phyloP scores from a whole-genome alignment of 1,139 yeast genomes.

The Wickerhamiella infanticola region DNA sequence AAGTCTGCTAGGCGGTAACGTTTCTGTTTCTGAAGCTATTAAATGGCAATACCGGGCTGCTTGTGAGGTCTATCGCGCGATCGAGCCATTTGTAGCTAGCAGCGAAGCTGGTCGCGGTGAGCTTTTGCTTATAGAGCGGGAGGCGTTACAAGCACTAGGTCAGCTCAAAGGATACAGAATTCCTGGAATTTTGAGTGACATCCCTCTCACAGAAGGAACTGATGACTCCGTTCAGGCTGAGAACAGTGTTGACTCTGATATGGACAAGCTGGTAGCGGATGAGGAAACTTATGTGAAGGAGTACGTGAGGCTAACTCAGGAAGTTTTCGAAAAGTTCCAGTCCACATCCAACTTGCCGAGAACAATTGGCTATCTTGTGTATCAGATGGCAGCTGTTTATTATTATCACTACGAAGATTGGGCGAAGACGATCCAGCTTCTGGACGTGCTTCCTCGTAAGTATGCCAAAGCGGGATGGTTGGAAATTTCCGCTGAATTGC shows the following conservation, averaged over 20 bases:
- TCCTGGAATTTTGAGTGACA: slow-evolving; percentile 31
- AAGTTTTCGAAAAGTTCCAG: slow-evolving; percentile 34
- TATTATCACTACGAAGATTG: slow-evolving; percentile 40
- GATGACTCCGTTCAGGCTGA: slow-evolving; percentile 10
- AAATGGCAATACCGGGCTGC: slow-evolving; percentile 25
- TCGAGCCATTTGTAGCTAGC: slow-evolving; percentile 20
- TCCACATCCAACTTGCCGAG: slow-evolving; percentile 35
- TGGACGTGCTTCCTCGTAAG: slow-evolving; percentile 53
- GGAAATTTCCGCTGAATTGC: slow-evolving; percentile 45
- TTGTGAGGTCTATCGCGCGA: slow-evolving; percentile 19
- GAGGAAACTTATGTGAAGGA: slow-evolving; percentile 22
- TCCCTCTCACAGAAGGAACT: slow-evolving; percentile 17
- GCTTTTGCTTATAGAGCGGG: slow-evolving; percentile 22
- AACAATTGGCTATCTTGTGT: slow-evolving; percentile 55
- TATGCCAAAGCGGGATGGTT: slow-evolving; percentile 64
- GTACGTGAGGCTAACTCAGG: slow-evolving; percentile 30
- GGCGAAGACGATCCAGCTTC: slow-evolving; percentile 42
- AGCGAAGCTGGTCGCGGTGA: slow-evolving; percentile 28
- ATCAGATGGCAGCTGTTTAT: slow-evolving; percentile 66
- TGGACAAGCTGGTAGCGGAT: slow-evolving; percentile 13
- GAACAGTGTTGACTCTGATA: slow-evolving; percentile 2
- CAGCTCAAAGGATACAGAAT: slow-evolving; percentile 24
- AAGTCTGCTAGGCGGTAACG: slow-evolving; percentile 13
- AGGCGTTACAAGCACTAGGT: slow-evolving; percentile 24
- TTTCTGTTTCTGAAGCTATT: slow-evolving; percentile 17